These are phyloP conservation scores for Isabelozyma rhagii DNA, from an alignment of 805 yeast genomes.

Conservation along the genomic window DNA sequence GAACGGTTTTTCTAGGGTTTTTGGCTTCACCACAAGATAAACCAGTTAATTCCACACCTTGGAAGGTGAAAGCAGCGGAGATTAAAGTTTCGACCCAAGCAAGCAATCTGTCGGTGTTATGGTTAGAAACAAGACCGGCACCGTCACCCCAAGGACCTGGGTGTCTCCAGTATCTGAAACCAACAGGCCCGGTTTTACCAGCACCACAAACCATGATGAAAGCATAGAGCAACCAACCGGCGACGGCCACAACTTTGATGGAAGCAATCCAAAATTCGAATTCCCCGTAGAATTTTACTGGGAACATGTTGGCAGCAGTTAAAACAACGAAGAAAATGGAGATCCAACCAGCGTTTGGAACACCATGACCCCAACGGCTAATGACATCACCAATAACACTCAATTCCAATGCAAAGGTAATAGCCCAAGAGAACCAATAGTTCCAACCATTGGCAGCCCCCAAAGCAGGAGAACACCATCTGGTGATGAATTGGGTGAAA, in stretches of 20 bases:
- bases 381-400: constrained; percentile 68
- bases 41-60: constrained; percentile 77
- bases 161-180: constrained; percentile 77
- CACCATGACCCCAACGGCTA: constrained; percentile 63
- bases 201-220: constrained; percentile 72
- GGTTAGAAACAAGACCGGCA: constrained; percentile 40
- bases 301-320: constrained; percentile 54
- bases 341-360: constrained; percentile 74
- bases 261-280: constrained; percentile 73
- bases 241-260: constrained; percentile 62
- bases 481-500: constrained; percentile 64
- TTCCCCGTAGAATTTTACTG: constrained; percentile 72
- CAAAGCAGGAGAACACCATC: constrained; percentile 66
- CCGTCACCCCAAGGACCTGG: constrained; percentile 79
- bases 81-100: constrained; percentile 71
- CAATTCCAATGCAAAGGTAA: constrained; percentile 71
- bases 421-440: constrained; percentile 78
- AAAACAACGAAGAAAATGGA: constrained; percentile 59
- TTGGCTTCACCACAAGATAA: constrained; percentile 71
- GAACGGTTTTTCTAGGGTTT: constrained; percentile 68
- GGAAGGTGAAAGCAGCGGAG: constrained; percentile 76
- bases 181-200: constrained; percentile 65
- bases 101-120: constrained; percentile 55
- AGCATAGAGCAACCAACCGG: constrained; percentile 68
- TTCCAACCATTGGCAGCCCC: constrained; percentile 73